Evolutionary conservation across 495 filamentous ascomycete species (phyloP).

Genomic region (Stereocaulon alpinum): DNA sequence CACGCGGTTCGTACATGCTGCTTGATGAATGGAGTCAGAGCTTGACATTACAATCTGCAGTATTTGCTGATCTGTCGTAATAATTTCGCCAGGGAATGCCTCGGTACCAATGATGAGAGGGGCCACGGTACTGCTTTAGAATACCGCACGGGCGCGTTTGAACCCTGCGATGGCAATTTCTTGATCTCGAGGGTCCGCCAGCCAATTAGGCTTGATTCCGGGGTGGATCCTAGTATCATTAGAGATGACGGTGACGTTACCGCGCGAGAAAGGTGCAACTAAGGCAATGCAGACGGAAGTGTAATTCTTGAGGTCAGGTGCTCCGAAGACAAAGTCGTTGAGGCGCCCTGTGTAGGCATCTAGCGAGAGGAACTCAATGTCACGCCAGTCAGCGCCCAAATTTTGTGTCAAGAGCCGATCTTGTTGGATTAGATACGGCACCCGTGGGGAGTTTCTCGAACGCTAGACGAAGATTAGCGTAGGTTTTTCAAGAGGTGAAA

Average conservation of each 20-base stretch:
- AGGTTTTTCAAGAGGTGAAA: background rate
- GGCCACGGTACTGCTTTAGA: conserved; percentile 18
- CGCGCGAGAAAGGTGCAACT: conserved; percentile 40
- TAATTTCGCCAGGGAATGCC: conserved; percentile 31
- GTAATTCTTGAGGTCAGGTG: conserved; percentile 36
- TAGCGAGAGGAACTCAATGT: conserved; percentile 39
- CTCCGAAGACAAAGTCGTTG: conserved; percentile 6
- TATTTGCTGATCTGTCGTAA: conserved; percentile 38
- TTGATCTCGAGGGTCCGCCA: conserved; percentile 25
- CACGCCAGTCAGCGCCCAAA: conserved; percentile 27
- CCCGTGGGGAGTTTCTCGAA: conserved; percentile 11
- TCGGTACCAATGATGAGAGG: conserved; percentile 24
- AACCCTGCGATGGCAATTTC: conserved; percentile 12
- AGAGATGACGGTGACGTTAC: conserved; percentile 43
- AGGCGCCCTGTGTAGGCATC: conserved; percentile 21
- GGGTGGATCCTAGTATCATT: conserved; percentile 36
- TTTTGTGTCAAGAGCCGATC: background rate
- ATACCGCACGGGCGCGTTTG: conserved; percentile 12
- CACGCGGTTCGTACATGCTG: conserved; percentile 34
- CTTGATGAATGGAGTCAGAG: conserved; percentile 37
- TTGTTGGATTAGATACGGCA: background rate
- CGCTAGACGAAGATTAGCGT: conserved; percentile 29
- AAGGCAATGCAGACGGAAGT: conserved; percentile 34
- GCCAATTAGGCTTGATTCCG: conserved; percentile 44
- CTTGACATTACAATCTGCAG: conserved; percentile 28